phyloP scores from a whole-genome alignment of 2,329 filamentous ascomycete species.

The Aspergillus novofumigatus region DNA sequence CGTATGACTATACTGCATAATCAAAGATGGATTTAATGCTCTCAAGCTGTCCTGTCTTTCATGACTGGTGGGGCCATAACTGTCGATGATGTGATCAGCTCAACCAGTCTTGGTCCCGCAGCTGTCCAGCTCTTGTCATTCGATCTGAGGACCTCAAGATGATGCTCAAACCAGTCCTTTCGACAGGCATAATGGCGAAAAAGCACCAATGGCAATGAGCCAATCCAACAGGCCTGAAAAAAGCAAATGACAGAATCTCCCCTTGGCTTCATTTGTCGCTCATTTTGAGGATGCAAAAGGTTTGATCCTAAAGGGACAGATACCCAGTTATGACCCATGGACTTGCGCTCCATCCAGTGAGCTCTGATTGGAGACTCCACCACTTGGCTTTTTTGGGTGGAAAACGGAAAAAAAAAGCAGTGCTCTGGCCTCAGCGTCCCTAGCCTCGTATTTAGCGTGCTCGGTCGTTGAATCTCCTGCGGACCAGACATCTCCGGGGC shows the following conservation, averaged over 20 bases:
- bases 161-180: neutral
- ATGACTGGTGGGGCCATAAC: neutral
- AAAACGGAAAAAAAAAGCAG: slow-evolving; percentile 2
- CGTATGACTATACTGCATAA: neutral
- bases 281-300: neutral
- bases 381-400: slow-evolving; percentile 7
- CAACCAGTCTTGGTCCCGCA: neutral
- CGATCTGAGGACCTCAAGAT: neutral
- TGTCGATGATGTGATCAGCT: neutral
- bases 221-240: neutral
- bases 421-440: neutral
- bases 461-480: slow-evolving; percentile 8
- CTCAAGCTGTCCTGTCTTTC: neutral
- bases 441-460: slow-evolving; percentile 2
- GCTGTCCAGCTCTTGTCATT: too few relatives aligned
- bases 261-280: neutral
- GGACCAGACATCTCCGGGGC: slow-evolving; percentile 17
- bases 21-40: neutral
- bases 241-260: neutral
- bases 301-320: neutral
- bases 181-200: neutral
- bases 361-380: slow-evolving; percentile 11
- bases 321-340: slow-evolving; percentile 12
- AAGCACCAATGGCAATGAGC: neutral
- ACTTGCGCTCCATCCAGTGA: slow-evolving; percentile 5